Evolutionary conservation across 2,329 filamentous ascomycete species (phyloP).

Genomic region (Sclerotinia spermophila): DNA sequence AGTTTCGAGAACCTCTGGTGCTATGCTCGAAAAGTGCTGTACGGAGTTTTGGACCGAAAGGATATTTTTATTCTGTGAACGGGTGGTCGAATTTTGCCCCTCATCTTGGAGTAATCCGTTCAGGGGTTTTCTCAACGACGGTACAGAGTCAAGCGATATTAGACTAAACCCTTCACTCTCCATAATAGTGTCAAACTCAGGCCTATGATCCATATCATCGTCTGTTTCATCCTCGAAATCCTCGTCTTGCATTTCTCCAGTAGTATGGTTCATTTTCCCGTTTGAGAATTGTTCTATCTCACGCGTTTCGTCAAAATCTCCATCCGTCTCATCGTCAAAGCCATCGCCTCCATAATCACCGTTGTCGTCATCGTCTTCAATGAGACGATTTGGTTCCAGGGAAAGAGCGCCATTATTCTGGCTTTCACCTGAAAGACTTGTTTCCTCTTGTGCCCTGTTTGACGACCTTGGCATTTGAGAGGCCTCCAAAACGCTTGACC

Average conservation of each 20-base stretch:
- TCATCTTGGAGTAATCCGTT: constrained; percentile 36
- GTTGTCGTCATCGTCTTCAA: constrained; percentile 8
- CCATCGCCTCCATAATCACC: background rate
- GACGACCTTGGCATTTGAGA: constrained; percentile 11
- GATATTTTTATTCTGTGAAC: constrained; percentile 21
- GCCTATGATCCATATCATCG: constrained; percentile 38
- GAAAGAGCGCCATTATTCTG: background rate
- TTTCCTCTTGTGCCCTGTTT: background rate
- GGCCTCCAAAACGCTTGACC: constrained; percentile 32
- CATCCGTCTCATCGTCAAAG: constrained; percentile 1
- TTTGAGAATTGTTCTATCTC: background rate
- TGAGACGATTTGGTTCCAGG: background rate
- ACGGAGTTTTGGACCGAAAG: constrained; percentile 21
- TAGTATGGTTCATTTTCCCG: background rate
- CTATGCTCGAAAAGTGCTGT: constrained; percentile 29
- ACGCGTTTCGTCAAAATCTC: constrained; percentile 17
- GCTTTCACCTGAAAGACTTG: background rate
- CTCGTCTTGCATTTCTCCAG: constrained; percentile 5
- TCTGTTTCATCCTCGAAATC: constrained; percentile 29
- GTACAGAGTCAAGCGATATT: constrained; percentile 52
- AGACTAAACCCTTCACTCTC: constrained; percentile 57
- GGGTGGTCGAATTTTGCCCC: constrained; percentile 18
- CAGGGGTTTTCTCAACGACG: constrained; percentile 45
- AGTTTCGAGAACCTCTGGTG: constrained; percentile 28
- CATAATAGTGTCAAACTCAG: constrained; percentile 51